Conservation (phyloP, 2,329 filamentous ascomycete species). For the Hypoxylon sp. region DNA sequence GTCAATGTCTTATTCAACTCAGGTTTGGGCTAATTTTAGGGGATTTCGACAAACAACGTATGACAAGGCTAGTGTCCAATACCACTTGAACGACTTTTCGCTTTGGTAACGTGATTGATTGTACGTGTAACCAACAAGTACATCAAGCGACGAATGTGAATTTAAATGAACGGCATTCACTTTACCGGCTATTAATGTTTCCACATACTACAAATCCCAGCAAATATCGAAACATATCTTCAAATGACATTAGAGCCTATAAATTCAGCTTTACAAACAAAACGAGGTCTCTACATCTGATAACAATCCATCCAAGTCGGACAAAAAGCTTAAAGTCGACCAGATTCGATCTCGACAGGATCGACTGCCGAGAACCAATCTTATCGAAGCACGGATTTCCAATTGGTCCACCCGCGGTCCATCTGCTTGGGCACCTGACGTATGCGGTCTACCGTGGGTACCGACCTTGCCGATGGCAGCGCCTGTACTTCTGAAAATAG, state of each 20-base stretch:
- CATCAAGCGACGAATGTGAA: not conserved
- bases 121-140: not conserved
- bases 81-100: not conserved
- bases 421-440: constrained; percentile 13
- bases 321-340: not conserved
- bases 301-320: not conserved
- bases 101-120: not conserved
- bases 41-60: not conserved
- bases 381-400: constrained; percentile 19
- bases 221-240: not conserved
- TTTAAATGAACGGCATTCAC: not conserved
- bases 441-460: constrained; percentile 6
- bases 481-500: not conserved
- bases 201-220: not conserved
- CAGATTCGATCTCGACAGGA: constrained; percentile 7
- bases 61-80: not conserved
- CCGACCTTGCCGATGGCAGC: too few relatives aligned
- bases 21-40: not conserved
- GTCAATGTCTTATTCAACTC: not conserved
- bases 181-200: not conserved
- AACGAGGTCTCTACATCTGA: not conserved
- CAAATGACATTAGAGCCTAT: not conserved
- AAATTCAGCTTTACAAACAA: not conserved
- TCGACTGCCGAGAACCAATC: constrained; percentile 25
- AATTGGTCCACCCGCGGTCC: constrained; percentile 24